Evolutionary conservation across 805 yeast species (phyloP).

Genomic region (Nakazawaea laoshanensis): DNA sequence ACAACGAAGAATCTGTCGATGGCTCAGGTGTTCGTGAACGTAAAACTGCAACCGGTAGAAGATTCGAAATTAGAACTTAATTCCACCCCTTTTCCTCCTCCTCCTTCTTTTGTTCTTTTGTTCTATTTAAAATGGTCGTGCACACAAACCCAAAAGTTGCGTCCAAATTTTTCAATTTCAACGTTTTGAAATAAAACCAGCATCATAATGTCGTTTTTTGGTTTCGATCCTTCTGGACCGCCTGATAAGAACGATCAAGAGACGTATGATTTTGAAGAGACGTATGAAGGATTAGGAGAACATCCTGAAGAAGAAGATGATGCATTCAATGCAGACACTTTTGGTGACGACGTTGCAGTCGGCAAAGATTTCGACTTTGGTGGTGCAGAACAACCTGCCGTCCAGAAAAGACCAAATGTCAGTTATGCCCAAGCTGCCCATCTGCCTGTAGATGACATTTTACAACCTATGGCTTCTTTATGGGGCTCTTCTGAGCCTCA

Average conservation of each 20-base stretch:
- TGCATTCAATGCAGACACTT: constrained; percentile 73
- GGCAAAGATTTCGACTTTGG: constrained; percentile 65
- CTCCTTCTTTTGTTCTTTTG: no score
- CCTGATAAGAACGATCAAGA: constrained; percentile 20
- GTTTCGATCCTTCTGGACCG: constrained; percentile 44
- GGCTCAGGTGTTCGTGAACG: constrained; percentile 24
- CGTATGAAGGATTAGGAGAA: constrained; percentile 76
- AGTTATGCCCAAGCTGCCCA: constrained; percentile 37
- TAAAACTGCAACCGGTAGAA: constrained; percentile 67
- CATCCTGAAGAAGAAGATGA: constrained; percentile 59
- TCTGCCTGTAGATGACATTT: constrained; percentile 25
- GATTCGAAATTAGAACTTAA: constrained; percentile 36
- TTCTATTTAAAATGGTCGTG: no score
- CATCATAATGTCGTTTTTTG: constrained; percentile 58
- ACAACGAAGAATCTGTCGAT: constrained; percentile 36
- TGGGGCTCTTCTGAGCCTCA: constrained; percentile 35
- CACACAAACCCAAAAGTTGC: no score
- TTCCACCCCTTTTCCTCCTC: constrained; percentile 44
- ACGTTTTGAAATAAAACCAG: not conserved
- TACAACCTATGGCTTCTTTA: constrained; percentile 66
- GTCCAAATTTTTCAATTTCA: constrained; percentile 8
- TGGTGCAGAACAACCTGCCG: constrained; percentile 19
- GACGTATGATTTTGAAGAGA: constrained; percentile 71
- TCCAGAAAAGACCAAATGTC: constrained; percentile 18
- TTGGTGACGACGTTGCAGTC: constrained; percentile 47